A percentile compares a stretch with the other conserved stretches of the same genome.
Evolutionary conservation across 768 basidiomycete genomes (phyloP).

Genomic region (Agaricus subrufescens): DNA sequence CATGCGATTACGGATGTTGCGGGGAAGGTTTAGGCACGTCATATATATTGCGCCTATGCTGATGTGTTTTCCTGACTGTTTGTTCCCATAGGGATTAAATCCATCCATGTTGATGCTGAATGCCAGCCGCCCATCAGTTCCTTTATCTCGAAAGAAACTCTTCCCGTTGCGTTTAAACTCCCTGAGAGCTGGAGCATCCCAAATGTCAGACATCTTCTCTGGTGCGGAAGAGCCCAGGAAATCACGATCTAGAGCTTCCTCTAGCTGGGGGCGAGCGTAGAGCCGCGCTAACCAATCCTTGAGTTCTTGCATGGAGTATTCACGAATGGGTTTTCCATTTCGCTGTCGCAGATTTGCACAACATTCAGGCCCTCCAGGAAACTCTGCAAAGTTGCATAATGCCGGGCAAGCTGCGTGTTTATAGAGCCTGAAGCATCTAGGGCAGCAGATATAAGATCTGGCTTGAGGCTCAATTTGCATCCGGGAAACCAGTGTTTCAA

Average conservation of each 20-base stretch:
- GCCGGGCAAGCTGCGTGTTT: too few species aligned
- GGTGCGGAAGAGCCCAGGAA: not conserved
- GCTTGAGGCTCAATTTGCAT: too few species aligned
- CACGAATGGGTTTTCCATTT: not conserved
- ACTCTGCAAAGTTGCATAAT: not conserved
- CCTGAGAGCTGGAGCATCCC: not conserved
- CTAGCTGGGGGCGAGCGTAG: constrained; percentile 14
- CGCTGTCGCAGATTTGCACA: not conserved
- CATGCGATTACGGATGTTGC: constrained; percentile 13
- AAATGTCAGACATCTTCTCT: not conserved
- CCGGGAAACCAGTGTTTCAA: too few species aligned
- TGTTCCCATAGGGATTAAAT: constrained; percentile 26
- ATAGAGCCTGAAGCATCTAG: too few species aligned
- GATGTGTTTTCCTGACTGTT: constrained; percentile 17
- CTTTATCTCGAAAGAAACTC: constrained; percentile 12
- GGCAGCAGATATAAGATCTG: too few species aligned
- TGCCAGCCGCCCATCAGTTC: constrained; percentile 14
- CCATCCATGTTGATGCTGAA: constrained; percentile 25
- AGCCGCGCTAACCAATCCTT: constrained; percentile 19
- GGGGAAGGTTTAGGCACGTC: constrained; percentile 28
- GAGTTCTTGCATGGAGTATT: constrained; percentile 15
- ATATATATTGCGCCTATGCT: constrained; percentile 21
- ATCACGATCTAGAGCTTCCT: constrained; percentile 4
- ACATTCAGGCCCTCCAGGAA: not conserved
- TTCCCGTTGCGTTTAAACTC: not conserved